Conservation (phyloP, 1,139 yeast genomes). For the Wickerhamomyces sp. region DNA sequence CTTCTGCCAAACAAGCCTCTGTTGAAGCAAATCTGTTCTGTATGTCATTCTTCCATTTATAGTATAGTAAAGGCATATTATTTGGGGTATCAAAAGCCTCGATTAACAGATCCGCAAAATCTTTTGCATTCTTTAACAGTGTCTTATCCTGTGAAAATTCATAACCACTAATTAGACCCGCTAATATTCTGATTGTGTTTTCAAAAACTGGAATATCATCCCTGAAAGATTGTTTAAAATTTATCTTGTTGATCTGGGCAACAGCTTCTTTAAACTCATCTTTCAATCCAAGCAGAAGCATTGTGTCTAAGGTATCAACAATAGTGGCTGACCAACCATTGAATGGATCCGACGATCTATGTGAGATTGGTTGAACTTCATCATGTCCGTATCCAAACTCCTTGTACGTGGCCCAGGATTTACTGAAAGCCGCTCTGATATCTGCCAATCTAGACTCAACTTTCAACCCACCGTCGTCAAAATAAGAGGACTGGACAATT, state of each 20-base stretch:
- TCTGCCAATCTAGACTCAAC: constrained; percentile 35
- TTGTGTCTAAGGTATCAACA: constrained; percentile 68
- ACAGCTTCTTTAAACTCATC: constrained; percentile 51
- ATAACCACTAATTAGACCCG: constrained; percentile 67
- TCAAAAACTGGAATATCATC: constrained; percentile 61
- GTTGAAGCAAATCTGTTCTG: constrained; percentile 43
- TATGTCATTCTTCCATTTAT: constrained; percentile 47
- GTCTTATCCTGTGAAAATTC: constrained; percentile 54
- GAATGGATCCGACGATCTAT: constrained; percentile 32
- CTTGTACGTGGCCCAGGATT: constrained; percentile 57
- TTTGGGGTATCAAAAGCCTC: constrained; percentile 70
- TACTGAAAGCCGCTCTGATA: constrained; percentile 47
- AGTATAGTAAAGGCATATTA: constrained; percentile 63
- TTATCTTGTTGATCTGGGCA: constrained; percentile 44
- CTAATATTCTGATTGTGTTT: constrained; percentile 64
- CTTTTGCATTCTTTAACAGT: constrained; percentile 52
- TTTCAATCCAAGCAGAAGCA: constrained; percentile 54
- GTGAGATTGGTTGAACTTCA: constrained; percentile 39
- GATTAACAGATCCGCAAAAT: constrained; percentile 59
- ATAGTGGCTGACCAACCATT: constrained; percentile 47
- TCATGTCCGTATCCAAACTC: constrained; percentile 66
- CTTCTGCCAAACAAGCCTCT: constrained; percentile 53
- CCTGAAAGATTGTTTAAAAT: constrained; percentile 40
- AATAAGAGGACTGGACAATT: constrained; percentile 25
- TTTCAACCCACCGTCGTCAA: constrained; percentile 25